Percentiles rank a stretch among this genome's conserved stretches.
Evolutionary conservation across 2,329 filamentous ascomycete species (phyloP).

Genomic region (Aspergillus pseudoglaucus): DNA sequence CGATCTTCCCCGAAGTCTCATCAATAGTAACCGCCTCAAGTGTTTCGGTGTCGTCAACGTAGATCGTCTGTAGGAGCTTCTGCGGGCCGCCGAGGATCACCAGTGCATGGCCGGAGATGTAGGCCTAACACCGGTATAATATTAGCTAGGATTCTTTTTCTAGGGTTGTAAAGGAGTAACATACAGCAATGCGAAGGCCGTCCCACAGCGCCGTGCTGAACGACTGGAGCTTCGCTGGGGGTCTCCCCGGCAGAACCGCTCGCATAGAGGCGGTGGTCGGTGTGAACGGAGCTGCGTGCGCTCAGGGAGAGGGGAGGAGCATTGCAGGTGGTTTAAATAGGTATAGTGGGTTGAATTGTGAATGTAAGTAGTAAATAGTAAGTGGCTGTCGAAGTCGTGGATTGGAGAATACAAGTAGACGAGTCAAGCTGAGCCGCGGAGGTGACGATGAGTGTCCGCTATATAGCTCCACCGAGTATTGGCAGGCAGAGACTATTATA

Average conservation of each 20-base stretch:
- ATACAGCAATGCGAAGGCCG: conserved; percentile 64
- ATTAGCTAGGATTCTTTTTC: neutral
- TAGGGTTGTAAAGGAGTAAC: conserved; percentile 16
- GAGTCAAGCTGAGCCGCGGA: neutral
- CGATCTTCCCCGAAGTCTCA: conserved; percentile 76
- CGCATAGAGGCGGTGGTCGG: conserved; percentile 55
- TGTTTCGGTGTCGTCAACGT: conserved; percentile 65
- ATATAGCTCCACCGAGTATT: no score
- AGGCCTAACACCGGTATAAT: conserved; percentile 52
- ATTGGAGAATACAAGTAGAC: neutral
- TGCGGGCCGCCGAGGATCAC: conserved; percentile 71
- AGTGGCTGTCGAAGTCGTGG: neutral
- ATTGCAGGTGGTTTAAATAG: conserved; percentile 16
- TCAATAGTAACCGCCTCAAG: conserved; percentile 77
- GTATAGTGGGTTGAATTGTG: neutral
- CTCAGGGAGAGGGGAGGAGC: conserved; percentile 24
- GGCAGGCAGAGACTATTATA: no score
- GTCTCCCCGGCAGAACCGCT: conserved; percentile 71
- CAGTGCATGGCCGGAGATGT: conserved; percentile 83
- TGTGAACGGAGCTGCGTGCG: conserved; percentile 20
- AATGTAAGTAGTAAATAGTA: neutral
- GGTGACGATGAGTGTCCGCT: neutral
- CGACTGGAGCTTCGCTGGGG: conserved; percentile 70
- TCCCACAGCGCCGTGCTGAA: conserved; percentile 69
- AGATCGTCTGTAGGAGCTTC: conserved; percentile 79